Conservation (phyloP, 495 filamentous ascomycete species). For the Extremus antarcticus region DNA sequence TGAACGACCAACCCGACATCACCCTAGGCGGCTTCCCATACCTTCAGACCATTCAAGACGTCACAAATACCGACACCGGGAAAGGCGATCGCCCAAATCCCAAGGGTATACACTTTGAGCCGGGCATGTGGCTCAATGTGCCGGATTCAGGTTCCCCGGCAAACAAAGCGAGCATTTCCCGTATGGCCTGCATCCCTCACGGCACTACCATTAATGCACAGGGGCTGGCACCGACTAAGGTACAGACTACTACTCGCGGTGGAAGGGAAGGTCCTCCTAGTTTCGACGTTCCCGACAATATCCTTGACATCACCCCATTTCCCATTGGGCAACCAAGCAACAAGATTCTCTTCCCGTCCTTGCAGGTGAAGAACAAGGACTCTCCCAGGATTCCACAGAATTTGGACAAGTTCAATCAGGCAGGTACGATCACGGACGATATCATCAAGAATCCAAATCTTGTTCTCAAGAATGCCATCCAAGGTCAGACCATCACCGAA, state of each 20-base stretch:
- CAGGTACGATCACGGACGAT: conserved; percentile 25
- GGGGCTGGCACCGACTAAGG: conserved; percentile 11
- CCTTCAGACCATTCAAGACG: conserved; percentile 13
- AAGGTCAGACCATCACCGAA: conserved; percentile 22
- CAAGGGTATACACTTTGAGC: conserved; percentile 15
- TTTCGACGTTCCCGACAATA: not conserved
- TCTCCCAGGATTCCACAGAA: conserved; percentile 25
- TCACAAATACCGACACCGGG: conserved; percentile 14
- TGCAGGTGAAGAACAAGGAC: conserved; percentile 12
- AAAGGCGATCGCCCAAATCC: conserved; percentile 2
- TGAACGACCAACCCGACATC: conserved; percentile 9
- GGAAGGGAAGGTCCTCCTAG: conserved; percentile 19
- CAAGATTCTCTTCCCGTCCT: conserved; percentile 4
- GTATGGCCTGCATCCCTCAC: conserved; percentile 30
- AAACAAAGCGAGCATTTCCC: conserved; percentile 3
- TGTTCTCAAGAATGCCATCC: conserved; percentile 20
- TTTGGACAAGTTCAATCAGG: conserved; percentile 20
- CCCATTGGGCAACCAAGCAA: conserved; percentile 11
- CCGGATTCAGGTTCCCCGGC: conserved; percentile 6
- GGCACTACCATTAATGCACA: conserved; percentile 31
- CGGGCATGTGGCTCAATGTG: conserved; percentile 14
- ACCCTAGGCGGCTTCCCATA: conserved; percentile 17
- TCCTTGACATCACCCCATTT: conserved; percentile 24
- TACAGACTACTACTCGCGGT: no score
- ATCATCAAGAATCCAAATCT: conserved; percentile 22